Percentiles rank a stretch among this genome's conserved stretches.
Conservation (phyloP, 2,329 filamentous ascomycete genomes). For the Exophiala mesophila region DNA sequence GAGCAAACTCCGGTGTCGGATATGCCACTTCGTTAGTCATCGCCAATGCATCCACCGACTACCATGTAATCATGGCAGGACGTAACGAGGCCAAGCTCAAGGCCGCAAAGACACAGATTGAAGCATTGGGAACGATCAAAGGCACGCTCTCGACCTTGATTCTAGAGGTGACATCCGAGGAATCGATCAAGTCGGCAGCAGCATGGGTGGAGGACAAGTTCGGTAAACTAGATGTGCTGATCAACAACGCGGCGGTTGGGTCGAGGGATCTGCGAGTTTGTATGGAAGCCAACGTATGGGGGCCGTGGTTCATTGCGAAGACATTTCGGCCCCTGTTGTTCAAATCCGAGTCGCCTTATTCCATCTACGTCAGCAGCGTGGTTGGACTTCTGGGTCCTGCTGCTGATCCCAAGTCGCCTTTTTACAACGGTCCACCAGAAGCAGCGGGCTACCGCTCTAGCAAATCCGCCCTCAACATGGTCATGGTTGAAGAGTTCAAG, state of each 20-base stretch:
- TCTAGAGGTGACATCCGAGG: slow-evolving; percentile 30
- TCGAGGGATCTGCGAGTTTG: slow-evolving; percentile 13
- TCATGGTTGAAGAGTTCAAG: slow-evolving; percentile 46
- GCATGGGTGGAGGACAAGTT: slow-evolving; percentile 26
- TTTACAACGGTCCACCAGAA: slow-evolving; percentile 46
- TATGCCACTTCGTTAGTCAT: slow-evolving; percentile 24
- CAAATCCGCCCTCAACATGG: slow-evolving; percentile 43
- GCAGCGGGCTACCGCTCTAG: slow-evolving; percentile 9
- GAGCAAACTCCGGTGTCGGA: slow-evolving; percentile 29
- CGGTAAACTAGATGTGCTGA: slow-evolving; percentile 31
- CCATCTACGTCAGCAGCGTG: slow-evolving; percentile 35
- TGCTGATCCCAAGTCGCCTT: slow-evolving; percentile 21
- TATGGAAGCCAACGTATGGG: slow-evolving; percentile 37
- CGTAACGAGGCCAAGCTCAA: slow-evolving; percentile 9
- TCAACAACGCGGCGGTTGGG: slow-evolving; percentile 32
- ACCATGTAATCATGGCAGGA: slow-evolving; percentile 22
- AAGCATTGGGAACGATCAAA: slow-evolving; percentile 4
- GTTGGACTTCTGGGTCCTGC: slow-evolving; percentile 29
- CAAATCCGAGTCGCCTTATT: slow-evolving; percentile 27
- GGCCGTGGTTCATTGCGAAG: slow-evolving; percentile 32
- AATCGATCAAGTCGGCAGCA: slow-evolving; percentile 30
- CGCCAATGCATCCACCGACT: slow-evolving; percentile 16
- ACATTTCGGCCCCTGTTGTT: slow-evolving; percentile 33
- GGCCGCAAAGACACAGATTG: slow-evolving; percentile 9
- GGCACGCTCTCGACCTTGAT: slow-evolving; percentile 28